These are phyloP conservation scores for Fusarium pseudonygamai DNA, from an alignment of 2,329 filamentous ascomycete genomes.

Conservation along the genomic window DNA sequence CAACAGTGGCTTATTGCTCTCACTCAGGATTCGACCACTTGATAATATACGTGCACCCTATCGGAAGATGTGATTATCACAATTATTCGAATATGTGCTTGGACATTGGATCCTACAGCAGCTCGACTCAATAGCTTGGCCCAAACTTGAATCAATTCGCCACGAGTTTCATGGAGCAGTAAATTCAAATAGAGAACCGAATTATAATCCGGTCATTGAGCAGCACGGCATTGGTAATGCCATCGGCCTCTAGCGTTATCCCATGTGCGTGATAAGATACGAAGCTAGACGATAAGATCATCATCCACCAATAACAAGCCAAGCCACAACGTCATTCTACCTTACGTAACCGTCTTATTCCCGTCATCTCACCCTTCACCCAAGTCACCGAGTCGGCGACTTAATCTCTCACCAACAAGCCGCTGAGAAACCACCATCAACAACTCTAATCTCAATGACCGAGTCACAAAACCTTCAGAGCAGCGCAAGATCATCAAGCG, in stretches of 20 bases:
- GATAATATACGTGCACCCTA: background rate
- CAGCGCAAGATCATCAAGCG: background rate
- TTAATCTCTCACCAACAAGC: background rate
- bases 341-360: constrained; percentile 15
- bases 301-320: background rate
- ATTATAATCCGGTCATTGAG: background rate
- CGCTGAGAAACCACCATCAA: background rate
- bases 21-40: background rate
- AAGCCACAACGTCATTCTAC: background rate
- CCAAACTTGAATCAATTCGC: background rate
- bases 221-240: too few relatives aligned
- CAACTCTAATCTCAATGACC: background rate
- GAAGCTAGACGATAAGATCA: background rate
- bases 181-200: background rate
- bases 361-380: background rate
- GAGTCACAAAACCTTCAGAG: background rate
- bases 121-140: too few relatives aligned
- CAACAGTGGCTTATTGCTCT: background rate
- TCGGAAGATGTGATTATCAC: too few relatives aligned
- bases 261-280: background rate
- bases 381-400: constrained; percentile 24
- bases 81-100: background rate
- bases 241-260: background rate
- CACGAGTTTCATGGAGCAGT: background rate
- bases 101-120: background rate